phyloP scores from a whole-genome alignment of 495 filamentous ascomycete species.

The Astrothelium macrocarpum region DNA sequence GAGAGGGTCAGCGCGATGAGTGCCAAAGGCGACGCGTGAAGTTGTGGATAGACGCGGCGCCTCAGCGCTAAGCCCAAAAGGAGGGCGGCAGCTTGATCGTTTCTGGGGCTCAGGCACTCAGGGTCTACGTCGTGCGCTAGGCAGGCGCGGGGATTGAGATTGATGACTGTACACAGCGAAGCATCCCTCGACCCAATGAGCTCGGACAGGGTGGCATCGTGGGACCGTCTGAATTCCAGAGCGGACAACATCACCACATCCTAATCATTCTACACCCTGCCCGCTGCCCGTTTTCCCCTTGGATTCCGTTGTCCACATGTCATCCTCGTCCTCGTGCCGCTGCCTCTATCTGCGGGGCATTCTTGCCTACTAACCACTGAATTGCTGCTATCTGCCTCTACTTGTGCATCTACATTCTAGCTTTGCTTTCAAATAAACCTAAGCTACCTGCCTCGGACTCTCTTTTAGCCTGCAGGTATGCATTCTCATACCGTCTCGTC shows the following conservation, averaged over 20 bases:
- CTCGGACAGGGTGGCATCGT: neutral
- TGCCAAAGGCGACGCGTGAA: neutral
- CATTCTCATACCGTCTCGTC: neutral
- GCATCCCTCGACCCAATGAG: neutral
- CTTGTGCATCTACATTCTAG: neutral
- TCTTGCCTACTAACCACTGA: neutral
- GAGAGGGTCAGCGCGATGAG: neutral
- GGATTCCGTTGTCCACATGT: neutral
- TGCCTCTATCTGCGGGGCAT: neutral
- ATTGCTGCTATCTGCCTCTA: neutral
- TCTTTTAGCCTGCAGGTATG: neutral
- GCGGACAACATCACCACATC: neutral
- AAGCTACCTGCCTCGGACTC: neutral
- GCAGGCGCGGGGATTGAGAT: too few species aligned
- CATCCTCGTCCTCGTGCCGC: neutral
- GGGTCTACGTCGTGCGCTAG: neutral
- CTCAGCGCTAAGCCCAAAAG: neutral
- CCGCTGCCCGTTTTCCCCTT: neutral
- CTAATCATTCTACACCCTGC: too few species aligned
- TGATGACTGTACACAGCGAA: neutral
- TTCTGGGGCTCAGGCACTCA: neutral
- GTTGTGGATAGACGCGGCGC: slow-evolving; percentile 1
- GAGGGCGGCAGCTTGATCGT: neutral
- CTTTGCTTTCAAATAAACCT: neutral
- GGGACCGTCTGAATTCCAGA: slow-evolving; percentile 2